A percentile compares a stretch with the other conserved stretches of the same genome.
Conservation (phyloP, 129 eudicot species). For the Glebionis coronaria region DNA sequence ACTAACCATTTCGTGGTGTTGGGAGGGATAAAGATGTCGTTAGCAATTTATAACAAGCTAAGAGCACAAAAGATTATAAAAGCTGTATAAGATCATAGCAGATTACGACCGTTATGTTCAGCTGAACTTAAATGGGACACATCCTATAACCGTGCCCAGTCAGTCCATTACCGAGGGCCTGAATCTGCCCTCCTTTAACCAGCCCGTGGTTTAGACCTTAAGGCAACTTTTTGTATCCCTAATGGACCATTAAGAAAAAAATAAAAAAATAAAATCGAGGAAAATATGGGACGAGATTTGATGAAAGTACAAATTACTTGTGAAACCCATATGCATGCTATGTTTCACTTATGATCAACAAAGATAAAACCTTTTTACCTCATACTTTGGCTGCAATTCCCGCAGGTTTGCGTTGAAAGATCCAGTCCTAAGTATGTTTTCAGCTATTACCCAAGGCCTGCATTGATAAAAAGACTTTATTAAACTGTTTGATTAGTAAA, state of each 20-base stretch:
- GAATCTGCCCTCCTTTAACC: no score
- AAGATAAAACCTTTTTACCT: constrained; percentile 32
- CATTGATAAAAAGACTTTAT: constrained; percentile 4
- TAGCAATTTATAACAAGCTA: no score
- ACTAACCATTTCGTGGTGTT: no score
- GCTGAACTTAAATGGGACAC: no score
- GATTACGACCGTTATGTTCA: no score
- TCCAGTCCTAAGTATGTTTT: constrained; percentile 31
- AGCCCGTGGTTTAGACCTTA: not conserved
- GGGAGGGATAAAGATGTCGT: no score
- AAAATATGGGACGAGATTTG: not conserved
- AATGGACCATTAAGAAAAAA: not conserved
- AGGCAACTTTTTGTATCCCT: not conserved
- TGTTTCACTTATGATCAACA: not conserved
- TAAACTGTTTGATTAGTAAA: constrained; percentile 7
- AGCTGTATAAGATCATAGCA: no score
- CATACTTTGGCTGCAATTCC: constrained; percentile 34
- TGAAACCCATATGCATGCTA: not conserved
- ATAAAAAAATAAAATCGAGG: not conserved
- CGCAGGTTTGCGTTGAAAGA: constrained; percentile 30
- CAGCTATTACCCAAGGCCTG: constrained; percentile 74
- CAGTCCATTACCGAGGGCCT: no score
- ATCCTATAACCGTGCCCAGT: no score
- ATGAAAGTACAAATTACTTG: not conserved
- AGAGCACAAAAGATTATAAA: no score